Evolutionary conservation across 768 basidiomycete genomes (phyloP).

Genomic region (Sarcodon aspratus): DNA sequence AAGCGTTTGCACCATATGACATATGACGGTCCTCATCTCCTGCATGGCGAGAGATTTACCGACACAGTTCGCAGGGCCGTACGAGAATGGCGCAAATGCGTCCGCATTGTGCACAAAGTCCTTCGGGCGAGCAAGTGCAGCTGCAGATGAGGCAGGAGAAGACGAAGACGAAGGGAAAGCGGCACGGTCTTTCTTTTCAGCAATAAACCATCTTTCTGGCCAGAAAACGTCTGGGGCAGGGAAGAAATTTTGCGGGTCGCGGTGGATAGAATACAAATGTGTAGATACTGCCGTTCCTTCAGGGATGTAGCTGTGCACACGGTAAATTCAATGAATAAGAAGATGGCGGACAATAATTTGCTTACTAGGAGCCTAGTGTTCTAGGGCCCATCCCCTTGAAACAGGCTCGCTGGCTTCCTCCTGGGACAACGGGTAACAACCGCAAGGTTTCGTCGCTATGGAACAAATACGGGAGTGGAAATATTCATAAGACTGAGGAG

Average conservation of each 20-base stretch:
- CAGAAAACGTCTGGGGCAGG: slow-evolving; percentile 27
- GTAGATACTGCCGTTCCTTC: slow-evolving; percentile 14
- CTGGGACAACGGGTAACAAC: slow-evolving; percentile 30
- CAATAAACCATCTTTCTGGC: slow-evolving; percentile 29
- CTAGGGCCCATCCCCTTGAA: slow-evolving; percentile 14
- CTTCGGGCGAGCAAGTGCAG: too few relatives aligned
- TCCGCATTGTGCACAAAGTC: slow-evolving; percentile 1
- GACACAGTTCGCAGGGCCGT: slow-evolving; percentile 29
- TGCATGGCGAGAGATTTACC: slow-evolving; percentile 28
- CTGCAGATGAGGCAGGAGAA: background rate
- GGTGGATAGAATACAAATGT: slow-evolving; percentile 28
- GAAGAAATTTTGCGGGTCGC: slow-evolving; percentile 32
- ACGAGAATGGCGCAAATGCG: slow-evolving; percentile 10
- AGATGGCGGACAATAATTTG: background rate
- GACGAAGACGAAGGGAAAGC: background rate
- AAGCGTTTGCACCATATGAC: slow-evolving; percentile 19
- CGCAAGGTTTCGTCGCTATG: slow-evolving; percentile 31
- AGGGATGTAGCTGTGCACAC: slow-evolving; percentile 6
- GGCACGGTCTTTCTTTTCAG: background rate
- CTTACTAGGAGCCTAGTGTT: slow-evolving; percentile 22
- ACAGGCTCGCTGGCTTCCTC: slow-evolving; percentile 23
- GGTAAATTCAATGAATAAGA: background rate
- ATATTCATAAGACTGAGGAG: too few relatives aligned
- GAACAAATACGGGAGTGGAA: too few relatives aligned
- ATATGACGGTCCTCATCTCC: slow-evolving; percentile 27